Evolutionary conservation across 768 basidiomycete species (phyloP).

Genomic region (Butyriboletus loyo): DNA sequence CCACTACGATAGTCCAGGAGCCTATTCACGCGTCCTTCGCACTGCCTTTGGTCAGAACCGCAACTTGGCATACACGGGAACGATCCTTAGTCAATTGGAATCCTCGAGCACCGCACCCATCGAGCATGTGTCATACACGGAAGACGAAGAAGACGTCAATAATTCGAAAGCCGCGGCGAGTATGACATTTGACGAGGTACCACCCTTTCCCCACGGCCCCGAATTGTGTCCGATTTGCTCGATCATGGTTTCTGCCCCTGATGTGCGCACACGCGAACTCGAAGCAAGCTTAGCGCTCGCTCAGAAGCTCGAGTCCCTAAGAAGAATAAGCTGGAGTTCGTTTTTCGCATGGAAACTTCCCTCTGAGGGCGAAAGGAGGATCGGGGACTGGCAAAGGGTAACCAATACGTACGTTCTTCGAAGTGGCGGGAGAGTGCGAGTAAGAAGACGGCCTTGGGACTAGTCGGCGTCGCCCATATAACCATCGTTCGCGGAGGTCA

Average conservation of each 20-base stretch:
- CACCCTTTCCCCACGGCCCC: slow-evolving; percentile 31
- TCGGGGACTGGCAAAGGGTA: slow-evolving; percentile 24
- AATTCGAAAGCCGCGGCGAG: neutral
- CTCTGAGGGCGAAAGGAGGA: slow-evolving; percentile 14
- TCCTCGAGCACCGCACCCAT: slow-evolving; percentile 1
- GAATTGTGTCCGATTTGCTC: slow-evolving; percentile 38
- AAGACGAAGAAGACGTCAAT: slow-evolving; percentile 16
- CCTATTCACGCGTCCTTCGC: slow-evolving; percentile 18
- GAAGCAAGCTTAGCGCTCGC: slow-evolving; percentile 46
- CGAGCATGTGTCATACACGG: slow-evolving; percentile 21
- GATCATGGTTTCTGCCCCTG: slow-evolving; percentile 19
- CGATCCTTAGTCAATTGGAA: slow-evolving; percentile 26
- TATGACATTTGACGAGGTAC: slow-evolving; percentile 9
- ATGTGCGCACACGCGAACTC: slow-evolving; percentile 45
- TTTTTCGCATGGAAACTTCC: slow-evolving; percentile 34
- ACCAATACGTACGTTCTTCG: slow-evolving; percentile 44
- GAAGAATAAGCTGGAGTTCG: slow-evolving; percentile 51
- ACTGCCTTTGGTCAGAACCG: slow-evolving; percentile 7
- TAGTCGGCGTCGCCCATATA: neutral
- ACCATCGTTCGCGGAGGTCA: neutral
- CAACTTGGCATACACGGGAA: neutral
- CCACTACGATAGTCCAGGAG: slow-evolving; percentile 25
- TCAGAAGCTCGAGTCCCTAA: slow-evolving; percentile 41
- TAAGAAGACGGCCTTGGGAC: slow-evolving; percentile 43
- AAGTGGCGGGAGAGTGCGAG: slow-evolving; percentile 38